A percentile compares a stretch with the other conserved stretches of the same genome.
phyloP scores from a whole-genome alignment of 169 alveolate genomes.

The Perkinsus marinus region DNA sequence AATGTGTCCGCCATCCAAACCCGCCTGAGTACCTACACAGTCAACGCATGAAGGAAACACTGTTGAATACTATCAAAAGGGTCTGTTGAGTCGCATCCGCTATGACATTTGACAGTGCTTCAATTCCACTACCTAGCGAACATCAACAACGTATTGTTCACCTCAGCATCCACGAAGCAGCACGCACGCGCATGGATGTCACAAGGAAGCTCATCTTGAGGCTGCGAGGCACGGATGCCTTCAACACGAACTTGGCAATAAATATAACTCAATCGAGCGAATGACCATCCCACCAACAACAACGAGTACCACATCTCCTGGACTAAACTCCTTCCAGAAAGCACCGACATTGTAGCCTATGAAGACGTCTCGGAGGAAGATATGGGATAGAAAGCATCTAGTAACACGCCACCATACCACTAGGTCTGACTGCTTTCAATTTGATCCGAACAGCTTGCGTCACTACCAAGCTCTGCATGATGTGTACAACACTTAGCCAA shows the following conservation, averaged over 20 bases:
- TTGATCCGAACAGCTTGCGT: background rate
- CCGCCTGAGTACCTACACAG: background rate
- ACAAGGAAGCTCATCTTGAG: background rate
- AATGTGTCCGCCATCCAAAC: background rate
- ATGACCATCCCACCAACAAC: background rate
- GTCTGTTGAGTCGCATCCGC: too few relatives aligned
- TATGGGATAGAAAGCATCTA: background rate
- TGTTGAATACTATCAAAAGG: too few relatives aligned
- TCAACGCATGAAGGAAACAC: too few relatives aligned
- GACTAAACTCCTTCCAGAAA: background rate
- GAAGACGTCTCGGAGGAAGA: background rate
- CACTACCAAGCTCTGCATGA: background rate
- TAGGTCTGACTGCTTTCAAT: background rate
- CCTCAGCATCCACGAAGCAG: background rate
- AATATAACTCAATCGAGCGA: background rate
- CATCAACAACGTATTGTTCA: too few relatives aligned
- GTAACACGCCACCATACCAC: background rate
- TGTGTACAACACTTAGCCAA: background rate
- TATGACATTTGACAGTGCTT: too few relatives aligned
- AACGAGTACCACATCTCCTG: background rate
- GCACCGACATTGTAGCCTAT: background rate
- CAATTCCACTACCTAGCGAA: too few relatives aligned
- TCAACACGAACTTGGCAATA: background rate
- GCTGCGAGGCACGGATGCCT: background rate
- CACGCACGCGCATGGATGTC: background rate